Conservation (phyloP, 2,329 filamentous ascomycete genomes). For the Nannizziopsis arthrosporioides region DNA sequence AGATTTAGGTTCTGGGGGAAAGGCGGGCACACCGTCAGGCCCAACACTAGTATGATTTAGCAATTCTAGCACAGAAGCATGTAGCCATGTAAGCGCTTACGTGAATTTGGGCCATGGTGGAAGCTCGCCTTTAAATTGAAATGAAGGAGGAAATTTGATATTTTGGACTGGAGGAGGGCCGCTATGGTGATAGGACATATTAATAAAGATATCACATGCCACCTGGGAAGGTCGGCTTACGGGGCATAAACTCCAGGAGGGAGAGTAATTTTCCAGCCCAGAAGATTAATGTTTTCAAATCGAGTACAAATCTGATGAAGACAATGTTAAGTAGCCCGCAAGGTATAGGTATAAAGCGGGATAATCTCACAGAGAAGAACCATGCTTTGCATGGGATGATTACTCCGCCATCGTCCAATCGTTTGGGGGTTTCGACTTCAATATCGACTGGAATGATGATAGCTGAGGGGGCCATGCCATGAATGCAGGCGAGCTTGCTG, state of each 20-base stretch:
- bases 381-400: constrained; percentile 11
- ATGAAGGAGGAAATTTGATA: constrained; percentile 9
- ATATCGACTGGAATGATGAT: constrained; percentile 6
- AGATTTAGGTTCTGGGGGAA: constrained; percentile 5
- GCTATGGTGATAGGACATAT: constrained; percentile 3
- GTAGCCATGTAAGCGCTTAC: neutral
- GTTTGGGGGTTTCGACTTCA: constrained; percentile 8
- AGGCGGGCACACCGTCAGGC: constrained; percentile 7
- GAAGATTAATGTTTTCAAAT: constrained; percentile 8
- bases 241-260: constrained; percentile 12
- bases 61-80: neutral
- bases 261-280: constrained; percentile 9
- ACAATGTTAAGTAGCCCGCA: constrained; percentile 3
- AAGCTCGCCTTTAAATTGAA: constrained; percentile 9
- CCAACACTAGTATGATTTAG: constrained; percentile 7
- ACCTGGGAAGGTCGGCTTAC: neutral
- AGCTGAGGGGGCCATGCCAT: constrained; percentile 8
- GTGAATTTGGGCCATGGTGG: constrained; percentile 12
- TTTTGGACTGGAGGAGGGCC: constrained; percentile 10
- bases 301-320: constrained; percentile 8
- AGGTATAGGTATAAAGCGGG: neutral
- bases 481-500: neutral
- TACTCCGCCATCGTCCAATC: constrained; percentile 2
- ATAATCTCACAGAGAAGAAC: constrained; percentile 11
- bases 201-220: neutral